A percentile compares a stretch with the other conserved stretches of the same genome.
Conservation (phyloP, 495 filamentous ascomycete species). For the Podospora appendiculata region DNA sequence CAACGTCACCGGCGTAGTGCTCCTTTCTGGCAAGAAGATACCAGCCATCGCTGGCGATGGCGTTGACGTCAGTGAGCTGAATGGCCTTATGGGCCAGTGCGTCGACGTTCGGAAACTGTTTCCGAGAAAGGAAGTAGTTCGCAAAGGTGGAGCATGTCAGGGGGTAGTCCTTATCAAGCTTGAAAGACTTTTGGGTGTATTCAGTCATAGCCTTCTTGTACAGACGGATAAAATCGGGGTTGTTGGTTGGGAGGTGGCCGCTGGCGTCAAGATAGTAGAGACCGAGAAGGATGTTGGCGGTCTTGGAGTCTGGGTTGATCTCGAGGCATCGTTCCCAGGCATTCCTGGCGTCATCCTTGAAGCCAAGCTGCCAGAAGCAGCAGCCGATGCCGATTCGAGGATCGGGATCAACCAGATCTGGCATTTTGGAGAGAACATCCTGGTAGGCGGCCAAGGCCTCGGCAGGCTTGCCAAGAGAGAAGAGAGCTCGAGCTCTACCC, state of each 20-base stretch:
- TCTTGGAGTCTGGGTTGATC: conserved; percentile 81
- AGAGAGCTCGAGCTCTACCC: conserved; percentile 77
- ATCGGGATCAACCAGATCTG: conserved; percentile 86
- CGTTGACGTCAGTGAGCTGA: conserved; percentile 88
- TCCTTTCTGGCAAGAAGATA: conserved; percentile 85
- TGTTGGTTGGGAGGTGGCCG: conserved; percentile 65
- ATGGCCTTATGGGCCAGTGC: conserved; percentile 86
- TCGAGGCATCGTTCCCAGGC: conserved; percentile 87
- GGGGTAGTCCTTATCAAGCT: conserved; percentile 87
- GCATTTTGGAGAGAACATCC: conserved; percentile 72
- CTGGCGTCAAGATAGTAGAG: conserved; percentile 80
- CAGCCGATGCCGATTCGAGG: conserved; percentile 91
- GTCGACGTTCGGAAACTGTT: conserved; percentile 70
- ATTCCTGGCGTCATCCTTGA: conserved; percentile 81
- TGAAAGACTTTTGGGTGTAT: conserved; percentile 90
- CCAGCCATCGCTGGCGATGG: conserved; percentile 94
- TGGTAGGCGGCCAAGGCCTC: conserved; percentile 83
- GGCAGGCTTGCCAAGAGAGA: conserved; percentile 71
- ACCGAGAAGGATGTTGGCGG: conserved; percentile 83
- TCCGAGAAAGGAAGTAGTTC: conserved; percentile 75
- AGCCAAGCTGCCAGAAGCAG: conserved; percentile 90
- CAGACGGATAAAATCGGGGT: conserved; percentile 64
- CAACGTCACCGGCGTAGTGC: conserved; percentile 61
- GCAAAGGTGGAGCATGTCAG: conserved; percentile 86
- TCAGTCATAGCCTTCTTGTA: conserved; percentile 93